A percentile compares a stretch with the other conserved stretches of the same genome.
Evolutionary conservation across 306 rosid genomes (phyloP).

Genomic region (Lathyrus sativus): DNA sequence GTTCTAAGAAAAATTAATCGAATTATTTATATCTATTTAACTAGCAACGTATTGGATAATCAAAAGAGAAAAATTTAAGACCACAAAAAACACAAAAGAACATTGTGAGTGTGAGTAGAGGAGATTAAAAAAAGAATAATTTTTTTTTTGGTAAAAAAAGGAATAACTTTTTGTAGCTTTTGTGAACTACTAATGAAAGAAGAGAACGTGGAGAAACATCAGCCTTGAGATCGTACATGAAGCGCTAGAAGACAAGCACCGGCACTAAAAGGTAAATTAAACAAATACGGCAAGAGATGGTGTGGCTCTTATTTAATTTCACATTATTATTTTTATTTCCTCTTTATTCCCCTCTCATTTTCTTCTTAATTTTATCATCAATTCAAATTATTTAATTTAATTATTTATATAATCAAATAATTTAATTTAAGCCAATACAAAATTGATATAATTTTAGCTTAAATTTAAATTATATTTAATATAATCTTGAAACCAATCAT

Average conservation of each 20-base stretch:
- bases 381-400: no score
- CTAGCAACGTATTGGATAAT: no score
- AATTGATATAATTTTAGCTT: no score
- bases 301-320: constrained; percentile 12
- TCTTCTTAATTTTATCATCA: no score
- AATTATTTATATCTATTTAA: no score
- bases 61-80: no score
- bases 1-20: no score
- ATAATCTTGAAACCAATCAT: no score
- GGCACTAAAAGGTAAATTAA: background rate
- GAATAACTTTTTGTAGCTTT: constrained; percentile 4
- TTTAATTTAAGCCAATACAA: no score
- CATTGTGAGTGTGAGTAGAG: background rate
- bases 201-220: background rate
- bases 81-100: background rate
- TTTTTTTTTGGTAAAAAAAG: background rate
- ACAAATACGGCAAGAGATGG: background rate
- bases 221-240: background rate
- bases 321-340: background rate
- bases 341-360: no score
- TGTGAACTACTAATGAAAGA: background rate
- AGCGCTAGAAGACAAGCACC: background rate
- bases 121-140: background rate
- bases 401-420: no score
- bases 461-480: no score